Percentiles rank a stretch among this genome's conserved stretches.
Evolutionary conservation across 768 basidiomycete genomes (phyloP).

Genomic region (Sporobolomyces pararoseus): DNA sequence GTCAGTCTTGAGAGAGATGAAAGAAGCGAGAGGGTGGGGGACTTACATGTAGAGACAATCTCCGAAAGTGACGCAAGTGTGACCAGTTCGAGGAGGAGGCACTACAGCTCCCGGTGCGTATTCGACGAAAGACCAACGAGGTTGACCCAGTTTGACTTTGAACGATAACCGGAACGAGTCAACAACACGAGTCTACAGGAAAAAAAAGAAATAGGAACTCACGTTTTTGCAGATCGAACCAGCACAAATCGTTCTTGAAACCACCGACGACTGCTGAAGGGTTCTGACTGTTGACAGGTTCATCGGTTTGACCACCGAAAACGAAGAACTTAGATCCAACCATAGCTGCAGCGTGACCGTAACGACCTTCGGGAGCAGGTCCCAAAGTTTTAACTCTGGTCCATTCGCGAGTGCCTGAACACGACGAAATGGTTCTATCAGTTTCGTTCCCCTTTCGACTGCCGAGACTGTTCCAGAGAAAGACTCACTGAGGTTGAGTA

Average conservation of each 20-base stretch:
- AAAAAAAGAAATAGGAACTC: conserved; percentile 49
- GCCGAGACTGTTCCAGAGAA: no score
- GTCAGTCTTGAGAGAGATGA: not conserved
- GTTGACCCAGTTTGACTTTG: conserved; percentile 72
- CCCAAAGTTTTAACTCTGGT: conserved; percentile 76
- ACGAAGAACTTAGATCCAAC: conserved; percentile 84
- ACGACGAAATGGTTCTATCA: not conserved
- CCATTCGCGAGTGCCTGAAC: conserved; percentile 89
- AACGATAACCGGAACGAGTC: no score
- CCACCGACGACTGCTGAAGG: conserved; percentile 18
- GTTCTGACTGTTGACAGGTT: conserved; percentile 42
- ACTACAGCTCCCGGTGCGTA: conserved; percentile 56
- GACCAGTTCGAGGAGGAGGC: conserved; percentile 81
- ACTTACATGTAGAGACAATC: conserved; percentile 80
- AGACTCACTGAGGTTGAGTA: conserved; percentile 87
- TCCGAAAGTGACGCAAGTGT: conserved; percentile 75
- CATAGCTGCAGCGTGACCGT: conserved; percentile 95
- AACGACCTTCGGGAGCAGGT: conserved; percentile 76
- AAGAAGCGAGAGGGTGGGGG: conserved; percentile 26
- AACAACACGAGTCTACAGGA: conserved; percentile 4
- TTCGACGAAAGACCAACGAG: conserved; percentile 70
- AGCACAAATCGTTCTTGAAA: conserved; percentile 92
- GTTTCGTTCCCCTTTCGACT: no score
- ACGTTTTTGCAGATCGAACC: conserved; percentile 92
- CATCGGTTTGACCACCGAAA: conserved; percentile 92